These are phyloP conservation scores for Talaromyces liani DNA, from an alignment of 495 filamentous ascomycete species.

Conservation along the genomic window DNA sequence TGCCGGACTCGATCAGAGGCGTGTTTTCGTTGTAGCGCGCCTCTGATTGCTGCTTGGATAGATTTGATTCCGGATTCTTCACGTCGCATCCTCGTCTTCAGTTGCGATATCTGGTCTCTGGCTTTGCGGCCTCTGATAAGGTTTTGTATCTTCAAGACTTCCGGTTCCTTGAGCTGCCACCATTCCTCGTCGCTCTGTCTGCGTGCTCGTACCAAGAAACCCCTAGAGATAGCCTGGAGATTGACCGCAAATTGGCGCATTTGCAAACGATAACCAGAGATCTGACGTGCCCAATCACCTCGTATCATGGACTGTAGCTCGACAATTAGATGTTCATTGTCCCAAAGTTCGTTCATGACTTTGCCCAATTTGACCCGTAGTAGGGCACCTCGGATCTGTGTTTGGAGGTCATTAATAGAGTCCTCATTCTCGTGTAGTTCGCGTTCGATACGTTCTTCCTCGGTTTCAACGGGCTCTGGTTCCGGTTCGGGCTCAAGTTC, in stretches of 20 bases:
- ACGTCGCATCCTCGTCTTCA: conserved; percentile 53
- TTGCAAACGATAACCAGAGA: conserved; percentile 67
- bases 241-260: conserved; percentile 70
- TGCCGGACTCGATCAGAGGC: conserved; percentile 40
- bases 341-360: conserved; percentile 87
- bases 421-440: conserved; percentile 71
- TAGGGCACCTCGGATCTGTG: conserved; percentile 77
- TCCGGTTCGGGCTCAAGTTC: conserved; percentile 54
- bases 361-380: conserved; percentile 69
- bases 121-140: conserved; percentile 71
- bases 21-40: conserved; percentile 46
- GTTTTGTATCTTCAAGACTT: conserved; percentile 77
- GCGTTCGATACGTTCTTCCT: conserved; percentile 81
- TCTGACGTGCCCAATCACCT: conserved; percentile 70
- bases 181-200: conserved; percentile 52
- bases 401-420: conserved; percentile 71
- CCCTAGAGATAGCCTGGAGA: conserved; percentile 73
- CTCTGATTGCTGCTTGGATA: conserved; percentile 55
- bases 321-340: conserved; percentile 67
- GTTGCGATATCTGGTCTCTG: conserved; percentile 56
- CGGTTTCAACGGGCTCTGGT: conserved; percentile 71
- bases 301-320: conserved; percentile 79
- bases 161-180: conserved; percentile 62
- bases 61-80: conserved; percentile 49
- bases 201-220: conserved; percentile 65